A percentile compares a stretch with the other conserved stretches of the same genome.
Conservation (phyloP, 805 yeast genomes). For the Ogataea thermomethanolica region DNA sequence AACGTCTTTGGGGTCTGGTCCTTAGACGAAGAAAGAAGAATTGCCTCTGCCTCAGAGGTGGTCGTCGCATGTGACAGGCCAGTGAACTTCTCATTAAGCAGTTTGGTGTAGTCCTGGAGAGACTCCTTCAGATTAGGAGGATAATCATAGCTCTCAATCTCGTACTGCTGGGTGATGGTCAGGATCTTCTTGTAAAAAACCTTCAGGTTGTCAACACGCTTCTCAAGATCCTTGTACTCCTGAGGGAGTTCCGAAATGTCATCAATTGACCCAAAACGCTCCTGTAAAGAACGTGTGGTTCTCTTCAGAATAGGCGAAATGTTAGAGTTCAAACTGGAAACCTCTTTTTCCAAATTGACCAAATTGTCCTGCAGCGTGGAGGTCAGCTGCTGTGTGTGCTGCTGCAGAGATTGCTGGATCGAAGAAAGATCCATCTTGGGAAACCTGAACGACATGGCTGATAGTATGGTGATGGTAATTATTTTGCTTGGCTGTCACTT, state of each 20-base stretch:
- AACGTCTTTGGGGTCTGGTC: conserved; percentile 61
- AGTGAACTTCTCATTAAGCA: conserved; percentile 51
- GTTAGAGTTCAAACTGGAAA: conserved; percentile 31
- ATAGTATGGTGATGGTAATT: not conserved
- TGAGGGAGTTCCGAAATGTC: conserved; percentile 71
- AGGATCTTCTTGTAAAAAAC: conserved; percentile 52
- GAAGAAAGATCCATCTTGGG: conserved; percentile 28
- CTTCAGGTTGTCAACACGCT: conserved; percentile 61
- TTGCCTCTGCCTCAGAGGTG: conserved; percentile 63
- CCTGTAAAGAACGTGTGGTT: conserved; percentile 57
- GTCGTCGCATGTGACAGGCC: conserved; percentile 62
- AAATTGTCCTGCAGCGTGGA: conserved; percentile 32
- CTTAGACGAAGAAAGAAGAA: conserved; percentile 38
- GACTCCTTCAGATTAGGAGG: conserved; percentile 77
- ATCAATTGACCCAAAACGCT: conserved; percentile 61
- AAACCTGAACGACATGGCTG: conserved; percentile 31
- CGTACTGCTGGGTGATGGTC: conserved; percentile 59
- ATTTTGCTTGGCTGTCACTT: conserved; percentile 7
- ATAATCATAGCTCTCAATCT: conserved; percentile 73
- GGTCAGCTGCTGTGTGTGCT: conserved; percentile 33
- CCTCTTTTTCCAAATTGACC: conserved; percentile 33
- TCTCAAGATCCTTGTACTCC: conserved; percentile 66
- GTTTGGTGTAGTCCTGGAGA: conserved; percentile 55
- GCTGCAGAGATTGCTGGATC: conserved; percentile 31
- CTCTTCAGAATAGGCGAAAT: conserved; percentile 56